These are phyloP conservation scores for Leccinum pellstonianum DNA, from an alignment of 768 basidiomycete genomes.

Conservation along the genomic window DNA sequence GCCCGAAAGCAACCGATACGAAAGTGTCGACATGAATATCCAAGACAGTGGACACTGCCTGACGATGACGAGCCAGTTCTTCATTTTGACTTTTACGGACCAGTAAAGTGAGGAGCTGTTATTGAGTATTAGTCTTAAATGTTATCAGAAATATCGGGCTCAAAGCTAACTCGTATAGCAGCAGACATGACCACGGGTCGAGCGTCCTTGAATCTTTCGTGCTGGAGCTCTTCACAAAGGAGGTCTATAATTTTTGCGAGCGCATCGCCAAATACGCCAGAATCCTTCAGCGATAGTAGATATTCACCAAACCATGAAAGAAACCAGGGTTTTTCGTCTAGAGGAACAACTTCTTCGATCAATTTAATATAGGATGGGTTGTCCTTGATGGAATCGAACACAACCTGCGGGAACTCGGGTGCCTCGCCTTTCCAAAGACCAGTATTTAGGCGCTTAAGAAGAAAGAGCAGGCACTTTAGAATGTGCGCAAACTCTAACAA, in stretches of 20 bases:
- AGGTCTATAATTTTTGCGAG: constrained; percentile 71
- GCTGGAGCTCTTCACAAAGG: constrained; percentile 79
- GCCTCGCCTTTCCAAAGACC: constrained; percentile 71
- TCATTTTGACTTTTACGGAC: constrained; percentile 34
- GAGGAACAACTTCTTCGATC: constrained; percentile 37
- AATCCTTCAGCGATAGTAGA: constrained; percentile 53
- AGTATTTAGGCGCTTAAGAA: constrained; percentile 55
- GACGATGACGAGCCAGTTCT: constrained; percentile 26
- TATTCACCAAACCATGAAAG: constrained; percentile 67
- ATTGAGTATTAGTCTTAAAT: constrained; percentile 7
- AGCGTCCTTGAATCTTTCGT: constrained; percentile 61
- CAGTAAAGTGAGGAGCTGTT: constrained; percentile 36
- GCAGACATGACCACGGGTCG: constrained; percentile 60
- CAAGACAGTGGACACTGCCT: constrained; percentile 38
- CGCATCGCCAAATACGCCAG: constrained; percentile 55
- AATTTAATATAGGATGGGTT: constrained; percentile 57
- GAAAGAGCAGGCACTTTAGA: constrained; percentile 55
- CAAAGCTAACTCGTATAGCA: constrained; percentile 58
- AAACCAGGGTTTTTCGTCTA: constrained; percentile 44
- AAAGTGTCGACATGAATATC: constrained; percentile 53
- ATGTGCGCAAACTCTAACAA: constrained; percentile 57
- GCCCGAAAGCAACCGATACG: constrained; percentile 46
- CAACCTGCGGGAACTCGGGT: constrained; percentile 69
- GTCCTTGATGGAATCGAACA: constrained; percentile 82
- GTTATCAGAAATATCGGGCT: not conserved